Conservation (phyloP, 2,329 filamentous ascomycete genomes). For the Balansia obtecta region DNA sequence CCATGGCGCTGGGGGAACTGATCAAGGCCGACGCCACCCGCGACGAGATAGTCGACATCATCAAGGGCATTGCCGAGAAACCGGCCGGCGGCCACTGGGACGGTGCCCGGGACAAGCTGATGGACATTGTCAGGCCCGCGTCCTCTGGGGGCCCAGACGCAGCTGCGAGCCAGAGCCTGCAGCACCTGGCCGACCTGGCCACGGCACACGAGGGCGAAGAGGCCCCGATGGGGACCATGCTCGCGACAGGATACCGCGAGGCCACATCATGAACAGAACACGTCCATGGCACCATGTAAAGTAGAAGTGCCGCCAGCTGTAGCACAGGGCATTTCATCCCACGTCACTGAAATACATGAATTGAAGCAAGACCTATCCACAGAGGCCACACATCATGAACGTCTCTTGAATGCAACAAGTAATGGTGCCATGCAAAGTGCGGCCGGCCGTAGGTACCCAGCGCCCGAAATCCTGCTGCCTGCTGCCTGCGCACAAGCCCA, state of each 20-base stretch:
- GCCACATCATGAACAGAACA: slow-evolving; percentile 4
- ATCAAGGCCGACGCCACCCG: slow-evolving; percentile 40
- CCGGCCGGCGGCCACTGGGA: slow-evolving; percentile 44
- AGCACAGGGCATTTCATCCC: too few relatives aligned
- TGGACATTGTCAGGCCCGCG: slow-evolving; percentile 21
- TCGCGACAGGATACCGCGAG: slow-evolving; percentile 24
- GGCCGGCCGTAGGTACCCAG: too few relatives aligned
- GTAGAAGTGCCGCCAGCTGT: too few relatives aligned
- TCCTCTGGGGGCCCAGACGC: slow-evolving; percentile 20
- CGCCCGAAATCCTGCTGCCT: too few relatives aligned
- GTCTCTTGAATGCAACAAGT: too few relatives aligned
- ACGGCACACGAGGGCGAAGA: slow-evolving; percentile 29
- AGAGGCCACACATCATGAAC: too few relatives aligned
- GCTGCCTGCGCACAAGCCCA: too few relatives aligned
- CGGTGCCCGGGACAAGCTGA: slow-evolving; percentile 33
- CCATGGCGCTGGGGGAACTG: slow-evolving; percentile 49
- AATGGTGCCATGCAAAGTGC: too few relatives aligned
- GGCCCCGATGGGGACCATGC: slow-evolving; percentile 19
- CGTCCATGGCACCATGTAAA: too few relatives aligned
- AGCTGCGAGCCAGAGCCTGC: slow-evolving; percentile 40
- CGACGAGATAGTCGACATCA: slow-evolving; percentile 42
- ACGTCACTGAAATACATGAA: too few relatives aligned
- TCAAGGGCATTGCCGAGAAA: slow-evolving; percentile 44
- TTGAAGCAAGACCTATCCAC: too few relatives aligned
- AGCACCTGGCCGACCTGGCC: slow-evolving; percentile 47